Evolutionary conservation across 2,329 filamentous ascomycete genomes (phyloP).

Genomic region (Ceratocystis alfenasii): DNA sequence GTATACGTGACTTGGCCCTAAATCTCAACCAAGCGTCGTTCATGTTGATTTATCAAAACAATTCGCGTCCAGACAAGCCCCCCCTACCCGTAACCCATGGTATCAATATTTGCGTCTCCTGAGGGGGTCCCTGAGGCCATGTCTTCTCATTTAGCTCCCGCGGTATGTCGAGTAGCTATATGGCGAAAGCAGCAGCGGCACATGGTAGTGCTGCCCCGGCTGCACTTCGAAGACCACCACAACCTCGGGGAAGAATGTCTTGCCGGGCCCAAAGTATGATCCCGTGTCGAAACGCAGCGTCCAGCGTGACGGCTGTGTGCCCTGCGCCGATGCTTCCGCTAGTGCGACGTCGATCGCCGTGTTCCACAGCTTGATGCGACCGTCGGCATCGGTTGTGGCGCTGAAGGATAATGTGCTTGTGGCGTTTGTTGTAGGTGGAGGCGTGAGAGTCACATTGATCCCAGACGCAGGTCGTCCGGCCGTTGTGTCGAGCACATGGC

Average conservation of each 20-base stretch:
- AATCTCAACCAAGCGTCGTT: background rate
- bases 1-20: background rate
- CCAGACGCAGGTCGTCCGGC: conserved; percentile 54
- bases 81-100: too few species aligned
- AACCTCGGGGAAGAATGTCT: conserved; percentile 51
- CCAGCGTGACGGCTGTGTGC: conserved; percentile 42
- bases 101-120: background rate
- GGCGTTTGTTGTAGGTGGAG: conserved; percentile 29
- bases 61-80: too few species aligned
- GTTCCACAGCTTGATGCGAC: conserved; percentile 56
- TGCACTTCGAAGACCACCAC: conserved; percentile 42
- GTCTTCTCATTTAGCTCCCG: conserved; percentile 43
- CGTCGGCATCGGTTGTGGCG: conserved; percentile 62
- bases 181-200: conserved; percentile 63
- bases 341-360: background rate
- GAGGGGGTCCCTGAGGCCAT: too few species aligned
- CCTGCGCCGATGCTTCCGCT: background rate
- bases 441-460: conserved; percentile 52
- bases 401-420: conserved; percentile 37
- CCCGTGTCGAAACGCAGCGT: conserved; percentile 62
- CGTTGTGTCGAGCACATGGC: conserved; percentile 77
- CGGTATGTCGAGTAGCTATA: conserved; percentile 76
- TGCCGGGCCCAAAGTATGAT: conserved; percentile 54
- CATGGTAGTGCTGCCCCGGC: conserved; percentile 60
- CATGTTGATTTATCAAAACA: too few species aligned